Conservation (phyloP, 1,284 basidiomycete species). For the Mycocalia duriaeana region DNA sequence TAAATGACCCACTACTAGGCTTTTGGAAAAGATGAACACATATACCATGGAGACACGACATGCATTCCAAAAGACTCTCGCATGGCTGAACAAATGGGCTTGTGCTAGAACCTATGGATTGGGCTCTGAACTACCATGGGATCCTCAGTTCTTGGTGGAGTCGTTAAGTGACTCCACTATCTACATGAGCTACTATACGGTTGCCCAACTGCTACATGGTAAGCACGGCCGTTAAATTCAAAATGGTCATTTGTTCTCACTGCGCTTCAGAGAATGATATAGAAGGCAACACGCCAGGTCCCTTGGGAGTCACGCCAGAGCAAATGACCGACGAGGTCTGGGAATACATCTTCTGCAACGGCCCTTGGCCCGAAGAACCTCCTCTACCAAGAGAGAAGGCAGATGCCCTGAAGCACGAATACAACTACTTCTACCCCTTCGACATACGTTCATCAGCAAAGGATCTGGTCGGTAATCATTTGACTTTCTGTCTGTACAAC, state of each 20-base stretch:
- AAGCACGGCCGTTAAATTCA: conserved; percentile 23
- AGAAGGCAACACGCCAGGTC: conserved; percentile 78
- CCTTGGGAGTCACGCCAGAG: conserved; percentile 81
- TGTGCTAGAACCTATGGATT: conserved; percentile 96
- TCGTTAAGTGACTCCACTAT: conserved; percentile 96
- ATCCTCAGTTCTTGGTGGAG: conserved; percentile 94
- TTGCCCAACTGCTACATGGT: conserved; percentile 88
- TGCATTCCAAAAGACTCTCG: conserved; percentile 87
- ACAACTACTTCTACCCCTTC: conserved; percentile 97
- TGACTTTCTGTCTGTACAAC: conserved; percentile 93
- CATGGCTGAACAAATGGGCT: conserved; percentile 98
- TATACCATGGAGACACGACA: conserved; percentile 88
- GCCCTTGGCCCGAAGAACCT: conserved; percentile 67
- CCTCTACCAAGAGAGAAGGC: conserved; percentile 74
- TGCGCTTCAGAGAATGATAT: conserved; percentile 55
- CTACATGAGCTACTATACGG: conserved; percentile 98
- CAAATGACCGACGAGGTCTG: conserved; percentile 97
- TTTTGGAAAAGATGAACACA: conserved; percentile 85
- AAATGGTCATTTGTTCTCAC: conserved; percentile 2
- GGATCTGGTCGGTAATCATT: conserved; percentile 94
- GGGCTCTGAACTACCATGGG: conserved; percentile 96
- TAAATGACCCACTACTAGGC: conserved; percentile 37
- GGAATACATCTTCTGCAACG: conserved; percentile 88
- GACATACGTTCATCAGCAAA: conserved; percentile 99
- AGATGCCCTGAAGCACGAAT: conserved; percentile 85